Evolutionary conservation across 2,329 filamentous ascomycete genomes (phyloP), one percentile per base, ranked within the genome.

Genomic region (Knufia fluminis): DNA sequence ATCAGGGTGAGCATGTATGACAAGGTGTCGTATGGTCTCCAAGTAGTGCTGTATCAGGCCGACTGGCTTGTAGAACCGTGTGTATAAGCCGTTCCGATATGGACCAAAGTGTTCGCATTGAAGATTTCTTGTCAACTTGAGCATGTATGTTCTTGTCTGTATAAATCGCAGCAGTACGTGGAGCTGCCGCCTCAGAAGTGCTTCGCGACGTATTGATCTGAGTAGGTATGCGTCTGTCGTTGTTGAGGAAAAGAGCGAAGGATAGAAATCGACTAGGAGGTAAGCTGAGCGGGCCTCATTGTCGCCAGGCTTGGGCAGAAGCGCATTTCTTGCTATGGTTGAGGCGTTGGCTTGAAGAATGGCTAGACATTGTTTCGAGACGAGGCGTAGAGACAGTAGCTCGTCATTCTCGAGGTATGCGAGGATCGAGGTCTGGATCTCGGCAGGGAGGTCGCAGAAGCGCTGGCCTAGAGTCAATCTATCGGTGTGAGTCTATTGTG

Each of bases 11-110:
- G 48, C 22, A 23, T 35, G 23, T 22, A 59, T 31, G 14, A 59
- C 49, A 17, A 56, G 49, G 14, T 52, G 26, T 33, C 57, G 48
- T 42, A 54, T 54, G 3, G 48, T 51, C 35, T 59, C 55, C 7
- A 57, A 50, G 40, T 56, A 56, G 31, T 59, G 57, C 19, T 57
- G 54, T 7, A 56, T 42, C 3, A 49, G 54, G 48, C 53, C 55
- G 6, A 54, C 46, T 8, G 53, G 49, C 28, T 49, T 22, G 47
- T 56, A 54, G 8, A 59, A 41, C 3, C 53, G 48, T 23, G 50
- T 38, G 14, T 48, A 49, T 9, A 59, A 42, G 35, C 48, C 50
- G n/a, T 32, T 24, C 26, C 47, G 50, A 49, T 56, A 54, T 1
- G 53, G 57, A 10, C 43, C 46, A 38, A 57, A 57, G 20, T 54